phyloP scores from a whole-genome alignment of 148 eudicot genomes.

The Vaccinium corymbosum region DNA sequence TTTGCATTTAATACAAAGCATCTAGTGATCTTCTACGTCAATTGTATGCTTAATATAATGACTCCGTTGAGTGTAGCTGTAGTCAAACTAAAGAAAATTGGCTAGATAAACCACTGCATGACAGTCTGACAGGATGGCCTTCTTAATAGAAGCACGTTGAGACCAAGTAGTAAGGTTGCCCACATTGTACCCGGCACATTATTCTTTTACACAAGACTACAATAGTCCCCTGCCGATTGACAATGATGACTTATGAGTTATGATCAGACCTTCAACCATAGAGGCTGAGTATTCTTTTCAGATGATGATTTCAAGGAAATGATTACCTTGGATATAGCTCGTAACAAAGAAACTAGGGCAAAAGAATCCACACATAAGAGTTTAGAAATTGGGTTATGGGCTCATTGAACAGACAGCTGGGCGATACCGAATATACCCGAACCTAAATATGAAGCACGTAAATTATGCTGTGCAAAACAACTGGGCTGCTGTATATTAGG shows the following conservation, averaged over 20 bases:
- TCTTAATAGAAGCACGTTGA: neutral
- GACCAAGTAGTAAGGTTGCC: neutral
- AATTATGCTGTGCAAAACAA: neutral
- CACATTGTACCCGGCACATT: neutral
- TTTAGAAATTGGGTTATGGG: neutral
- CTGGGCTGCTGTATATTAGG: neutral
- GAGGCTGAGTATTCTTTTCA: neutral
- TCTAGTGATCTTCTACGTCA: neutral
- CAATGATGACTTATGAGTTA: neutral
- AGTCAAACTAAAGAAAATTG: neutral
- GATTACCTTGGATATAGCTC: neutral
- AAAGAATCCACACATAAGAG: neutral
- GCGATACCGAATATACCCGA: neutral
- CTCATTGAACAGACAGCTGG: neutral
- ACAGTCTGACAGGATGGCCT: neutral
- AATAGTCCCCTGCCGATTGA: neutral
- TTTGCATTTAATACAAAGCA: neutral
- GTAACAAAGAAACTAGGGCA: neutral
- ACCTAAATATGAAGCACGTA: neutral
- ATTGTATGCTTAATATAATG: neutral
- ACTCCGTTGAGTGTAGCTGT: neutral
- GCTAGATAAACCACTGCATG: neutral
- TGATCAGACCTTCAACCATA: neutral
- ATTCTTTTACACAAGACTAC: neutral
- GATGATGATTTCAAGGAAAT: neutral